Base-by-base conservation (phyloP, 2,329 filamentous ascomycete genomes). In the Penicillium verrucosum region DNA sequence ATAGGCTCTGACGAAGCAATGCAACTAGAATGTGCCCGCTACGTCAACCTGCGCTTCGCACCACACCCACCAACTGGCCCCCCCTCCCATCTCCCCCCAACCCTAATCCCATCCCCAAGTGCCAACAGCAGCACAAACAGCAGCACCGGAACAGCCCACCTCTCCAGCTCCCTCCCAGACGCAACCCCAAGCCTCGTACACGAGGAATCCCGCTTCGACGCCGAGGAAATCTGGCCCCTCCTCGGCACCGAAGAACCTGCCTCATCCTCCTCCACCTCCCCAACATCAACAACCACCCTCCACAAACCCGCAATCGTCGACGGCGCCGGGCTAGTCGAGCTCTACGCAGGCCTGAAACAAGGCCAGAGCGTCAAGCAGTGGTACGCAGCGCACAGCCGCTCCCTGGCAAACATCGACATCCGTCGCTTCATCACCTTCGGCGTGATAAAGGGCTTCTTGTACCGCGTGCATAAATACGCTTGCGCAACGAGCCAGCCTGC, bases 341-440 rank as follows among this genome's bases (percentile, higher is more conserved):
- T 99, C 18, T 97, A 97, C 81, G 87, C 88, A 3, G 87, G 84
- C n/a, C 86, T 99, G 57, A 85, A 86, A 54, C 90, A 92, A 45
- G 91, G 92, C 37, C 85, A 90, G 50, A 89, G 86, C n/a, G 82
- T 97, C 12, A 89, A 89, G 69, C 89, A 93, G 71, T 97, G 92
- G 90, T 86, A 94, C 63, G 82, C 89, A 57, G 80, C 87, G 32
- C 89, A 96, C 73, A 82, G 86, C 63, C 84, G 88, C 40, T 77
- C 89, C 38, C 81, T 97, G 9, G 80, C 82, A 12, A 87, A 88
- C 68, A 86, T 99, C 56, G 94, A 99, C 72, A 85, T 97, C 54
- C 85, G 94, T 12, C 87, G 94, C 29, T 87, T 99, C 61, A 90
- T 97, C 61, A 95, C 96, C 57, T 99, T 97, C 68, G 94, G 93